Evolutionary conservation across 352 stramenopile genomes (phyloP).

Genomic region (Phytophthora pseudosyringae): DNA sequence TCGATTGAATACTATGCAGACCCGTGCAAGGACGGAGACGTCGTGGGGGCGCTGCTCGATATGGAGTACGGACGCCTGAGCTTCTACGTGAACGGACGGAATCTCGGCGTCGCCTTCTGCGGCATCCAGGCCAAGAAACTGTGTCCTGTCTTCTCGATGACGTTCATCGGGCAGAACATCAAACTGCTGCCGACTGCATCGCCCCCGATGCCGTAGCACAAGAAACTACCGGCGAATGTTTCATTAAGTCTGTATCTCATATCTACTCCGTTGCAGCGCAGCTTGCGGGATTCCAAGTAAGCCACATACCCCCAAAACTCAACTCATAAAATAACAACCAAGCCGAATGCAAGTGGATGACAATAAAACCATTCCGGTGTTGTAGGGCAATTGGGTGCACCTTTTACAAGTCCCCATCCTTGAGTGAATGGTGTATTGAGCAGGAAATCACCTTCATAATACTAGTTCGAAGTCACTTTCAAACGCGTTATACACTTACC

Average conservation of each 20-base stretch:
- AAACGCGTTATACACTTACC: too few relatives aligned
- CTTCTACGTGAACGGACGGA: slow-evolving; percentile 82
- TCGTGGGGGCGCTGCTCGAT: slow-evolving; percentile 77
- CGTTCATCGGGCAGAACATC: slow-evolving; percentile 70
- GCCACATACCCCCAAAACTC: slow-evolving; percentile 10
- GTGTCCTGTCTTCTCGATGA: slow-evolving; percentile 74
- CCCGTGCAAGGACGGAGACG: slow-evolving; percentile 76
- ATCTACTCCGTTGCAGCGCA: slow-evolving; percentile 13
- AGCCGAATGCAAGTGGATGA: neutral
- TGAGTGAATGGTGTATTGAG: too few relatives aligned
- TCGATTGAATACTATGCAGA: slow-evolving; percentile 78
- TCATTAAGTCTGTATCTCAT: slow-evolving; percentile 16
- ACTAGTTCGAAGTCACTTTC: too few relatives aligned
- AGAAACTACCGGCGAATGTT: slow-evolving; percentile 3
- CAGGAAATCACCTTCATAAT: neutral
- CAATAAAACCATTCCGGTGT: slow-evolving; percentile 22
- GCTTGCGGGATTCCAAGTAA: slow-evolving; percentile 9
- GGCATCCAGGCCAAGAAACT: slow-evolving; percentile 68
- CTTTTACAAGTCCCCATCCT: neutral
- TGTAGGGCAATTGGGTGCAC: neutral
- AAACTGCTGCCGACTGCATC: slow-evolving; percentile 62
- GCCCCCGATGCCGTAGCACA: slow-evolving; percentile 49
- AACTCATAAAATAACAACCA: slow-evolving; percentile 30
- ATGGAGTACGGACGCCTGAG: slow-evolving; percentile 76
- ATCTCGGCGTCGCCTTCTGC: slow-evolving; percentile 76